Evolutionary conservation across 2,329 filamentous ascomycete species (phyloP), one percentile per base, ranked within the genome.

Genomic region (Chaetomium sp.): DNA sequence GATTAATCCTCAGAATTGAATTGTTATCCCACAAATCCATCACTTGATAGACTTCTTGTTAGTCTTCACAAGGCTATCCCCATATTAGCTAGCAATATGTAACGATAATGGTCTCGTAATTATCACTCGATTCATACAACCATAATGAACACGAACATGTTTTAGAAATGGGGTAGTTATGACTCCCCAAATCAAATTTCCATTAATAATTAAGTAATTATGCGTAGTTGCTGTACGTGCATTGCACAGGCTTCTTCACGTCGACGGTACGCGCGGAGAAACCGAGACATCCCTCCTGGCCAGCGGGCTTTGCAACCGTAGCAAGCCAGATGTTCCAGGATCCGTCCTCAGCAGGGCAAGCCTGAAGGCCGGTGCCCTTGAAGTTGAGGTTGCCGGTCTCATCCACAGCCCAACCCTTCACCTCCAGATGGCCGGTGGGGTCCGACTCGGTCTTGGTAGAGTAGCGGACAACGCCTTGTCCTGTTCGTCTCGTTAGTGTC

Each of bases 381-480:
- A 83, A 78, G 52, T 66, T 68, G 38, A 85, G 72, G 63, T 78
- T 64, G 57, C 69, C 70, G 56, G 65, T 55, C 46, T 66, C 64
- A 62, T 75, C 72, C 49, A 82, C 59, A 32, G 67, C 60, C 72
- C 78, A 85, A 54, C 73, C 73, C 45, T 70, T 71, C 52, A 70
- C 68, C 71, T 83, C 76, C 33, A 57, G 66, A 64, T 79, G 75
- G 37, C 61, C 62, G 35, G 74, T 72, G 0, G 69, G 55, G 43
- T 1, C 14, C 5, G 37, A 37, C 61, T 74, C 62, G 41, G 62
- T 74, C 43, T 76, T 76, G 4, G 74, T 79, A 37, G 74, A 74
- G 71, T 81, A 85, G 43, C 75, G 74, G 43, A 83, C 63, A 27
- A 71, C 68, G 50, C 82, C 82, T 61, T 79, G 77, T 60, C 79